Conservation (phyloP, 2,329 filamentous ascomycete species). For the Shiraia bambusicola region DNA sequence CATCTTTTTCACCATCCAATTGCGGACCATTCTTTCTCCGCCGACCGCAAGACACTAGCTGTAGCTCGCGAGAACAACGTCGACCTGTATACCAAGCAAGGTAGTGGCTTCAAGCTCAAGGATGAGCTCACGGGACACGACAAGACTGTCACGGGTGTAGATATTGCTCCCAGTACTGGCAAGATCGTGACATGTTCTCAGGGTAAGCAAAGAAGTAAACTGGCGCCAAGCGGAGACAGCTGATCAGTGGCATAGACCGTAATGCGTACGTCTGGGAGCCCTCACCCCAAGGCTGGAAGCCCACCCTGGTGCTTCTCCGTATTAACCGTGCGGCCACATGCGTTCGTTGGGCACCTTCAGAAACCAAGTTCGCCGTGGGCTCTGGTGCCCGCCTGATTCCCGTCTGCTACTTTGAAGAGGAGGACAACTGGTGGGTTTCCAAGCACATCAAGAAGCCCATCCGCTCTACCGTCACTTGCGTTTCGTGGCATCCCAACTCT, state of each 20-base stretch:
- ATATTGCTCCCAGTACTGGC: slow-evolving; percentile 87
- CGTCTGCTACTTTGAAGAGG: slow-evolving; percentile 97
- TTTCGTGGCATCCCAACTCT: slow-evolving; percentile 97
- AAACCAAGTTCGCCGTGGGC: slow-evolving; percentile 96
- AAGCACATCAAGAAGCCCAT: slow-evolving; percentile 99
- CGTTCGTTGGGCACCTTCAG: slow-evolving; percentile 94
- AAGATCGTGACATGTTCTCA: slow-evolving; percentile 98
- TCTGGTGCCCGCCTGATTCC: slow-evolving; percentile 94
- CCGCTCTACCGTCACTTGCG: slow-evolving; percentile 90
- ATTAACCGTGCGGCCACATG: slow-evolving; percentile 97
- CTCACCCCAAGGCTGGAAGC: slow-evolving; percentile 90
- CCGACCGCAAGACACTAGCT: slow-evolving; percentile 83
- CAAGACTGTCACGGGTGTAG: slow-evolving; percentile 93
- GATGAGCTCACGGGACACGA: slow-evolving; percentile 96
- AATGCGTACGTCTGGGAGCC: slow-evolving; percentile 99
- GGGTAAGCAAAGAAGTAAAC: slow-evolving; percentile 55
- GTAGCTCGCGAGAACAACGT: slow-evolving; percentile 88
- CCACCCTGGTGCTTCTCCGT: slow-evolving; percentile 91
- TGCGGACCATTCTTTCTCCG: slow-evolving; percentile 96
- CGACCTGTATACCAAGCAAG: slow-evolving; percentile 78
- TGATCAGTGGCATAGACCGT: slow-evolving; percentile 63
- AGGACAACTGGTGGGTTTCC: slow-evolving; percentile 99
- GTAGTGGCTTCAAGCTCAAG: slow-evolving; percentile 76
- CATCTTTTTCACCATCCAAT: slow-evolving; percentile 97
- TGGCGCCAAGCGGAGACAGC: slow-evolving; percentile 9